Evolutionary conservation across 768 basidiomycete species (phyloP), one percentile per base, ranked within the genome.

Genomic region (Suillus cothurnatus): DNA sequence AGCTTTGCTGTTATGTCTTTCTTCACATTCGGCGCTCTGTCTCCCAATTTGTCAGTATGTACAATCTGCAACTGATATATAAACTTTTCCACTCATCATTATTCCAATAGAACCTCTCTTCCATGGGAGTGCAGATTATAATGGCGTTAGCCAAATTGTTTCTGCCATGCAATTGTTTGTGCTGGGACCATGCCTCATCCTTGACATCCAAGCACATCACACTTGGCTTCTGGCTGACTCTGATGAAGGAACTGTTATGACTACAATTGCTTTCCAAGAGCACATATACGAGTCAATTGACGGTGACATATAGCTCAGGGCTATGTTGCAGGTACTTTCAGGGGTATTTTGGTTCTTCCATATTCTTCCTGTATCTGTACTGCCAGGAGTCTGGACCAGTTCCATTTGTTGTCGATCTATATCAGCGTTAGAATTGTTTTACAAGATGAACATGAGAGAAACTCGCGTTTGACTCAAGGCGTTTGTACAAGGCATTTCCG

Each of bases 321-420:
- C 7, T 11, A 4, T 45, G 7, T 43, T 19, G 19, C 41, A 43
- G 7, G 7, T 43, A 43, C 19, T 45, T 43, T 9, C 41, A 43
- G 39, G 15, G 34, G 11, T 34, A 34, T 34, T 11, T 34, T 34
- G 34, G 8, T 34, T 67, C 28, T 0, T 39, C 68, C 45, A 77
- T 59, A 58, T 88, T 78, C 66, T 79, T 85, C 66, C 71, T 77
- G 68, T 90, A 90, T n/a, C 83, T 80, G 56, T 86, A 82, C 28
- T 86, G 82, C 89, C 89, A 90, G 5, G 87, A 87, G 72, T 74
- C 21, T 66, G n/a, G 81, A 74, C 85, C 87, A 90, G 14, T 79
- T 74, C 86, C 87, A 89, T 65, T 71, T 74, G 0, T 70, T 68
- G 0, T 77, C 64, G 28, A 66, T 72, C 85, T 87, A 65, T n/a